phyloP scores from a whole-genome alignment of 2,329 filamentous ascomycete species.

The Aspergillus carbonarius region DNA sequence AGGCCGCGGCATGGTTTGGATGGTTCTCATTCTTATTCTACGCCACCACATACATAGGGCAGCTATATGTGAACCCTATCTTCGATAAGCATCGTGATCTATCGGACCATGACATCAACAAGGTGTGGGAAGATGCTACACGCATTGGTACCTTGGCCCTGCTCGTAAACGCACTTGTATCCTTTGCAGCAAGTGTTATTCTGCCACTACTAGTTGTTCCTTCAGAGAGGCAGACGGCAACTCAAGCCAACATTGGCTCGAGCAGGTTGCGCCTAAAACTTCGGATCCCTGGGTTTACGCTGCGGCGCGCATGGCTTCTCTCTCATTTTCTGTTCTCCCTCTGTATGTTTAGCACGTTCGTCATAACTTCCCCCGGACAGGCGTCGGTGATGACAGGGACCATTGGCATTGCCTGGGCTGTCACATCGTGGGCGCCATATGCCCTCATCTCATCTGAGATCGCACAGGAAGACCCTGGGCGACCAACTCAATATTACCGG shows the following conservation, averaged over 20 bases:
- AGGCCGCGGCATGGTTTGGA: slow-evolving; percentile 85
- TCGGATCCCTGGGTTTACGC: slow-evolving; percentile 49
- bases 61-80: slow-evolving; percentile 82
- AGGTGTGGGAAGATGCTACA: slow-evolving; percentile 78
- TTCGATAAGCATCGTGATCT: slow-evolving; percentile 75
- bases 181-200: slow-evolving; percentile 75
- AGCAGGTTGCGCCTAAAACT: not conserved
- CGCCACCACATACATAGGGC: slow-evolving; percentile 86
- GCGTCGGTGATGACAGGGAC: slow-evolving; percentile 75
- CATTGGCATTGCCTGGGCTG: slow-evolving; percentile 82
- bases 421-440: slow-evolving; percentile 88
- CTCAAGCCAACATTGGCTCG: not conserved
- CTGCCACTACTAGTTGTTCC: slow-evolving; percentile 82
- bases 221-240: slow-evolving; percentile 55
- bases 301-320: slow-evolving; percentile 79
- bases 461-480: not conserved
- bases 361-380: slow-evolving; percentile 65
- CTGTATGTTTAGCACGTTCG: slow-evolving; percentile 75
- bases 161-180: slow-evolving; percentile 81
- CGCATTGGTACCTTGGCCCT: slow-evolving; percentile 84
- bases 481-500: not conserved
- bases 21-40: slow-evolving; percentile 96
- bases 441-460: slow-evolving; percentile 81
- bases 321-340: slow-evolving; percentile 74
- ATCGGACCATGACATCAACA: slow-evolving; percentile 70